These are phyloP conservation scores for Pisolithus sp. DNA, from an alignment of 768 basidiomycete species.

Conservation along the genomic window DNA sequence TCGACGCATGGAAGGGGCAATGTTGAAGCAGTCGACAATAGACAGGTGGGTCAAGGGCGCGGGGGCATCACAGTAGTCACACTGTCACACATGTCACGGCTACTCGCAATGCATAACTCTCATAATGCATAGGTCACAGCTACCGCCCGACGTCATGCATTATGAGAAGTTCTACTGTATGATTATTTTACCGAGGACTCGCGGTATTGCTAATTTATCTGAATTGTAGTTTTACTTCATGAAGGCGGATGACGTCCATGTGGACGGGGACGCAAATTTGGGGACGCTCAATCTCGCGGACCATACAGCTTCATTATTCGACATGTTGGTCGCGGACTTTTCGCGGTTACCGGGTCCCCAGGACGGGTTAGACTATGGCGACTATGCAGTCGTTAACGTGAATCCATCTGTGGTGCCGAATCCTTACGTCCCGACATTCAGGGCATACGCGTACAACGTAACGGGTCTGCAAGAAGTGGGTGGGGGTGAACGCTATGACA, in stretches of 20 bases:
- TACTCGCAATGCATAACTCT: too few relatives aligned
- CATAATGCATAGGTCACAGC: too few relatives aligned
- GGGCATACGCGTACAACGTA: constrained; percentile 78
- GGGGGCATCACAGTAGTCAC: too few relatives aligned
- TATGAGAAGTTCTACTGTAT: too few relatives aligned
- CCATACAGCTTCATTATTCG: constrained; percentile 14
- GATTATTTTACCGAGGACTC: constrained; percentile 14
- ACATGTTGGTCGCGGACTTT: constrained; percentile 61
- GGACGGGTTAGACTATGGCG: constrained; percentile 48
- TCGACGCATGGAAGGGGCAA: too few relatives aligned
- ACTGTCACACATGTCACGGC: too few relatives aligned
- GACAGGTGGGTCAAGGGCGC: too few relatives aligned
- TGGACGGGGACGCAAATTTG: constrained; percentile 16
- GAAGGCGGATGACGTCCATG: constrained; percentile 45
- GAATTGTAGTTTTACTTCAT: constrained; percentile 47
- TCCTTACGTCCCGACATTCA: constrained; percentile 72
- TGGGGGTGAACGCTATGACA: constrained; percentile 2
- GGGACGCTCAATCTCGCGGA: constrained; percentile 1
- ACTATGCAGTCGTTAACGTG: constrained; percentile 75
- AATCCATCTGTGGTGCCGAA: constrained; percentile 83
- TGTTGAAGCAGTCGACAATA: too few relatives aligned
- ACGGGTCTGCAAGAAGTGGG: constrained; percentile 30
- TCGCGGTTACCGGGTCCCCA: constrained; percentile 47
- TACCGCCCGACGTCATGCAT: too few relatives aligned
- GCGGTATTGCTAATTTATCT: background rate